These are phyloP conservation scores for Coleophoma eucalyptorum DNA, from an alignment of 2,329 filamentous ascomycete genomes.

Conservation along the genomic window DNA sequence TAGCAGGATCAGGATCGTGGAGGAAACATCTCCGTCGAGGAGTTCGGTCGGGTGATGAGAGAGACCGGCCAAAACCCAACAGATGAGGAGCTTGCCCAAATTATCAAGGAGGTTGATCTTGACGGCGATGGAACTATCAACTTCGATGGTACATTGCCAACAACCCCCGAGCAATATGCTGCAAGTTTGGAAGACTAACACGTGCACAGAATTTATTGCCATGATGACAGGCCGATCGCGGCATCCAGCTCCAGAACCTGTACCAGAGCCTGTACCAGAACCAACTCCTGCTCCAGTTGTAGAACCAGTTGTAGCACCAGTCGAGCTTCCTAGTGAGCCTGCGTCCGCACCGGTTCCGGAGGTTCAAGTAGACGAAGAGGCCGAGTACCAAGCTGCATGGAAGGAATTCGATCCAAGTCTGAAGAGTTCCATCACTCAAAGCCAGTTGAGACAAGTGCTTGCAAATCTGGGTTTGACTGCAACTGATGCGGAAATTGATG, in stretches of 20 bases:
- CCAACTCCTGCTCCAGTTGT: not conserved
- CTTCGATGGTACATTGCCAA: conserved; percentile 29
- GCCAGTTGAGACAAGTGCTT: conserved; percentile 30
- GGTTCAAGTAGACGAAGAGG: conserved; percentile 14
- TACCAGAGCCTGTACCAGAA: not conserved
- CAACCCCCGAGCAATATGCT: no score
- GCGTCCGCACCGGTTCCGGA: not conserved
- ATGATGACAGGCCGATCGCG: conserved; percentile 35
- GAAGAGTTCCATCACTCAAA: conserved; percentile 28
- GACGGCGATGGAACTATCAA: conserved; percentile 35
- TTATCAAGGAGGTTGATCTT: conserved; percentile 34
- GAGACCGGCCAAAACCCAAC: conserved; percentile 26
- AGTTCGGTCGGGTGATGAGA: conserved; percentile 33
- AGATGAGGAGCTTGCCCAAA: conserved; percentile 32
- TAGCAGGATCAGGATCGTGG: conserved; percentile 15
- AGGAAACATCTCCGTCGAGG: conserved; percentile 32
- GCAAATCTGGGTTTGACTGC: conserved; percentile 28
- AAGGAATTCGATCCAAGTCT: conserved; percentile 29
- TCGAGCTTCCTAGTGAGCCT: no score
- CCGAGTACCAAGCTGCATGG: conserved; percentile 30
- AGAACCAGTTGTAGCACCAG: not conserved
- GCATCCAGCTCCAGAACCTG: conserved; percentile 19
- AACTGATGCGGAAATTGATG: conserved; percentile 30
- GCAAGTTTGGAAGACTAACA: not conserved
- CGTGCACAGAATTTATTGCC: conserved; percentile 32